Evolutionary conservation across 139 green algal genomes (phyloP).

Genomic region (Coelastrella sp.): DNA sequence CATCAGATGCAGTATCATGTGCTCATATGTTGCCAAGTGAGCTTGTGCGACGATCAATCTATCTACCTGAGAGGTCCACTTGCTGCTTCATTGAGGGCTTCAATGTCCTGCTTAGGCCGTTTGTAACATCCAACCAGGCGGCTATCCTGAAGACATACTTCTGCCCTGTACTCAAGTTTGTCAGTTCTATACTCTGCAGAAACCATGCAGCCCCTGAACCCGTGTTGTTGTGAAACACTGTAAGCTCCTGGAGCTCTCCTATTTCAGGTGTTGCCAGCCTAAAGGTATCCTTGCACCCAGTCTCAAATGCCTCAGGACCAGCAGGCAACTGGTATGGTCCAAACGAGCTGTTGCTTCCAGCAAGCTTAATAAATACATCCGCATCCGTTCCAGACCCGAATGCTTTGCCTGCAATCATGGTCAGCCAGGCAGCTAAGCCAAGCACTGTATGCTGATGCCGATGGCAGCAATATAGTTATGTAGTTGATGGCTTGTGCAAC

Average conservation of each 20-base stretch:
- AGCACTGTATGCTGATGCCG: no score
- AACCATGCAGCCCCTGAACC: conserved; percentile 66
- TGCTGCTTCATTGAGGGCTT: conserved; percentile 4
- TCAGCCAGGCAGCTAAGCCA: no score
- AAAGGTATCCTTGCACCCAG: conserved; percentile 64
- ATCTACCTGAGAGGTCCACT: no score
- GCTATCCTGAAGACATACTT: conserved; percentile 59
- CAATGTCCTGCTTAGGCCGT: conserved; percentile 44
- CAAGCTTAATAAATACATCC: conserved; percentile 60
- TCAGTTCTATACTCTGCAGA: conserved; percentile 54
- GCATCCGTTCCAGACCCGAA: conserved; percentile 69
- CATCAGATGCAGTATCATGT: no score
- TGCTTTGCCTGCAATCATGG: conserved; percentile 42
- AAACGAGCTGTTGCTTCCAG: conserved; percentile 48
- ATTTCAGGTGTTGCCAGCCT: conserved; percentile 58
- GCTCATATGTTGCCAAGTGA: no score
- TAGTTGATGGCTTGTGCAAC: no score
- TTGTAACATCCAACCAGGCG: conserved; percentile 68
- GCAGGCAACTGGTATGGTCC: conserved; percentile 64
- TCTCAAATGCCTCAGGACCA: conserved; percentile 64
- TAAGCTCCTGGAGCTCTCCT: conserved; percentile 59
- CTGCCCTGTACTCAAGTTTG: conserved; percentile 49
- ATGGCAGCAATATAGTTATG: no score
- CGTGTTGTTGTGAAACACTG: conserved; percentile 67
- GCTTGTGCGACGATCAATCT: no score